These are phyloP conservation scores for Schwanniomyces sp. DNA, from an alignment of 805 yeast species.

Conservation along the genomic window DNA sequence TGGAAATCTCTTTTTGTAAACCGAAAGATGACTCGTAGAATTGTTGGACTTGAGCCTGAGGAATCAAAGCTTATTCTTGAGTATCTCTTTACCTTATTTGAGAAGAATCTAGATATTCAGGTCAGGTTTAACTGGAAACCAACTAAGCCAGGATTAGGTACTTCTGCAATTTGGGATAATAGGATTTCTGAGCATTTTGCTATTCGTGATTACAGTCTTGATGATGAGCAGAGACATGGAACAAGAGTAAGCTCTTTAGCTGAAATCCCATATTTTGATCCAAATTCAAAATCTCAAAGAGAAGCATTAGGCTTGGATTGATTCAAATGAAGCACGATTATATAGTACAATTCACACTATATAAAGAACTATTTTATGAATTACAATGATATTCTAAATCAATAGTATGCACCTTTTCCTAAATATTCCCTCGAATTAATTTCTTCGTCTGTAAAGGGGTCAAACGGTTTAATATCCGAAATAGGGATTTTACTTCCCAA, in stretches of 20 bases:
- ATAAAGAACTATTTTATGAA: too few relatives aligned
- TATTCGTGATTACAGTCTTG: slow-evolving; percentile 49
- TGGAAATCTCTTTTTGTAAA: slow-evolving; percentile 59
- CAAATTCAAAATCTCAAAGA: slow-evolving; percentile 51
- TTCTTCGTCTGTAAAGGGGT: neutral
- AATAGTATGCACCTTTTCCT: slow-evolving; percentile 10
- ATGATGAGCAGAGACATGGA: slow-evolving; percentile 48
- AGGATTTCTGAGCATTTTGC: slow-evolving; percentile 55
- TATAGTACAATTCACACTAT: neutral
- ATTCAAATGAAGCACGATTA: neutral
- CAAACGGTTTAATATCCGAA: neutral
- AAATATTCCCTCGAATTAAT: neutral
- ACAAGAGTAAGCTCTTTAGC: slow-evolving; percentile 52
- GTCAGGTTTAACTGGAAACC: slow-evolving; percentile 54
- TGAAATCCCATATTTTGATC: slow-evolving; percentile 53
- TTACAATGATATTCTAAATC: neutral
- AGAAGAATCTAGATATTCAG: slow-evolving; percentile 55
- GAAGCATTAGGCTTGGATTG: slow-evolving; percentile 43
- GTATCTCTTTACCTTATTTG: slow-evolving; percentile 48
- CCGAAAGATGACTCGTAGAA: slow-evolving; percentile 49
- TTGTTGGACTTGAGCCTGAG: slow-evolving; percentile 51
- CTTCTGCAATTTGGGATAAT: slow-evolving; percentile 63
- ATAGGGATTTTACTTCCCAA: slow-evolving; percentile 37
- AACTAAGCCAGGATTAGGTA: slow-evolving; percentile 34
- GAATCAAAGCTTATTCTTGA: slow-evolving; percentile 51